Conservation (phyloP, 768 basidiomycete species). For the Clitopilus passeckerianus region DNA sequence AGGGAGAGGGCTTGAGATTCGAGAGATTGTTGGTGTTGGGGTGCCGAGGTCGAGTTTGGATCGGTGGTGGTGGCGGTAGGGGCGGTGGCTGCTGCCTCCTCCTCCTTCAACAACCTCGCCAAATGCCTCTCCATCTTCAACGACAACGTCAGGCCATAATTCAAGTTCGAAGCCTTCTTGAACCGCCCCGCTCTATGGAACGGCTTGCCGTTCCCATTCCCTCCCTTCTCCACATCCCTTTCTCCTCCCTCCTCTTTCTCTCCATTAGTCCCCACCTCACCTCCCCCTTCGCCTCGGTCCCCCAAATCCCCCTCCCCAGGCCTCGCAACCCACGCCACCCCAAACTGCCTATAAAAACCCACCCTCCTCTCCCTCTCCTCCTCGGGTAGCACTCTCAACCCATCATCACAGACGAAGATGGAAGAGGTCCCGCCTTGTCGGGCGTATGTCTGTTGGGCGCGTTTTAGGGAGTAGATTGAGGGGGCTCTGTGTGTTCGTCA, state of each 20-base stretch:
- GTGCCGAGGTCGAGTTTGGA: background rate
- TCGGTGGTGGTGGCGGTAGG: background rate
- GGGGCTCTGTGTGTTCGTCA: constrained; percentile 39
- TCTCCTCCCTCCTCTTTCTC: background rate
- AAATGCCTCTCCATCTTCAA: constrained; percentile 54
- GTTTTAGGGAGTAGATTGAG: constrained; percentile 69
- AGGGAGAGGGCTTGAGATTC: constrained; percentile 70
- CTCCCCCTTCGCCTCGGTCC: background rate
- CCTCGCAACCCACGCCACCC: constrained; percentile 12
- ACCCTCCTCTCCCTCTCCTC: constrained; percentile 7
- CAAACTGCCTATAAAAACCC: constrained; percentile 11
- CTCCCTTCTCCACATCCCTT: background rate
- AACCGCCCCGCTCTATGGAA: constrained; percentile 77
- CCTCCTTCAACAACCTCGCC: constrained; percentile 30
- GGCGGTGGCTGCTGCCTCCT: background rate
- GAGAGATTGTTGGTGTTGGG: background rate
- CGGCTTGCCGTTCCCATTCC: constrained; percentile 15
- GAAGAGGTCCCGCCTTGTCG: constrained; percentile 76
- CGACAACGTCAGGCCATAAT: constrained; percentile 72
- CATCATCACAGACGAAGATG: constrained; percentile 81
- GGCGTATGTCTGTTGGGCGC: constrained; percentile 84
- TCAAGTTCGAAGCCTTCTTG: constrained; percentile 95
- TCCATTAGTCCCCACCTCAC: background rate
- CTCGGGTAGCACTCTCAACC: constrained; percentile 33
- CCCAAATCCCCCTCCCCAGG: constrained; percentile 8